Evolutionary conservation across 345 rosid genomes (phyloP).

Genomic region (Linum tenue): DNA sequence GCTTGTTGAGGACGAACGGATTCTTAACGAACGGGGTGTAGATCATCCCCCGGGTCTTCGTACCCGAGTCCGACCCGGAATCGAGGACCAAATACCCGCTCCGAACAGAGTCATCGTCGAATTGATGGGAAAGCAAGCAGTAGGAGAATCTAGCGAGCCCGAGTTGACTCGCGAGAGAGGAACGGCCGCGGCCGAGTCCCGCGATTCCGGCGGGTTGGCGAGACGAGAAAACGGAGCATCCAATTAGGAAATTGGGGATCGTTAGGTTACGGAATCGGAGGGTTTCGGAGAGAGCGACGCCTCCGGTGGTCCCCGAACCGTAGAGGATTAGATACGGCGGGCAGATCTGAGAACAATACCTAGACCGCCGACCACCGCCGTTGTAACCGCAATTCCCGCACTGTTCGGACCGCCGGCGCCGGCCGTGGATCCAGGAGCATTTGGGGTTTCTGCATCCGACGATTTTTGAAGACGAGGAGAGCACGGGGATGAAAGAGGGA

Average conservation of each 20-base stretch:
- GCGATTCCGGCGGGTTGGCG: constrained; percentile 32
- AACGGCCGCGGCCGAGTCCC: constrained; percentile 30
- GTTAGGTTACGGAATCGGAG: constrained; percentile 16
- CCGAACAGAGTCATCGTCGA: constrained; percentile 19
- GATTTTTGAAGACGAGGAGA: constrained; percentile 24
- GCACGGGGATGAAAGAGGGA: constrained; percentile 25
- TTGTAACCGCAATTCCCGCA: not conserved
- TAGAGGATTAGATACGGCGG: constrained; percentile 30
- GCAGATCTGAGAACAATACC: constrained; percentile 25
- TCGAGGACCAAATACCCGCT: constrained; percentile 23
- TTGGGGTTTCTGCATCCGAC: constrained; percentile 34
- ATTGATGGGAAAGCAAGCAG: constrained; percentile 30
- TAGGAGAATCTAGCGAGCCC: constrained; percentile 31
- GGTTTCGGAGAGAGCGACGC: constrained; percentile 30
- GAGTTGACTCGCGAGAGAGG: constrained; percentile 15
- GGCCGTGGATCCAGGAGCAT: constrained; percentile 32
- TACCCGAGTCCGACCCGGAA: constrained; percentile 10
- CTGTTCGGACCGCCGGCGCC: constrained; percentile 6
- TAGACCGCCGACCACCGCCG: not conserved
- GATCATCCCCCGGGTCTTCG: constrained; percentile 20
- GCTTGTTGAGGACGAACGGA: constrained; percentile 12
- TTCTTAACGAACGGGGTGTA: constrained; percentile 28
- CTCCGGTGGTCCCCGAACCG: constrained; percentile 29
- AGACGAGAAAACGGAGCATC: constrained; percentile 32
- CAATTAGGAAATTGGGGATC: constrained; percentile 23